Conservation (phyloP, 345 rosid genomes). For the Hibiscus syriacus region DNA sequence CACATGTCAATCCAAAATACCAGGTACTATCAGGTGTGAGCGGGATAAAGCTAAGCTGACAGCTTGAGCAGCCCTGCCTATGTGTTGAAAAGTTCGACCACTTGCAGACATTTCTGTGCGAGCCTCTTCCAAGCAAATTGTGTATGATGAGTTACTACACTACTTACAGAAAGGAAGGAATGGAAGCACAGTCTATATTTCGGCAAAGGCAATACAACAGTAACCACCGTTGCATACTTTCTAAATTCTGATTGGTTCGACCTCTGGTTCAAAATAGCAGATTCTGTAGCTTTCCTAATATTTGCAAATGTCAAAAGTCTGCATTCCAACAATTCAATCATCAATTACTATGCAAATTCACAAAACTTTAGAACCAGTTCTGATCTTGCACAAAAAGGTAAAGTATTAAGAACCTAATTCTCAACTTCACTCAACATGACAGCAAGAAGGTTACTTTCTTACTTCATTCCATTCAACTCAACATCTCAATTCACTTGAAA, state of each 20-base stretch:
- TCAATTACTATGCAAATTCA: too few relatives aligned
- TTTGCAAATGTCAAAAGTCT: conserved; percentile 47
- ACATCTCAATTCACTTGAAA: too few relatives aligned
- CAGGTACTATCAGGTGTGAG: conserved; percentile 51
- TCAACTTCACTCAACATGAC: too few relatives aligned
- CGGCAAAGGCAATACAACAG: conserved; percentile 32
- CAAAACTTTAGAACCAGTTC: too few relatives aligned
- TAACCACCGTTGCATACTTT: conserved; percentile 30
- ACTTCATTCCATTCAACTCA: too few relatives aligned
- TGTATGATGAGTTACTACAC: conserved; percentile 34
- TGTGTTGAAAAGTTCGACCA: conserved; percentile 23
- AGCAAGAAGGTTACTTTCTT: too few relatives aligned
- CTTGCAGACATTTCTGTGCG: conserved; percentile 26
- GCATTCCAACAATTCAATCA: conserved; percentile 17
- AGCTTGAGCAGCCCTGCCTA: conserved; percentile 66
- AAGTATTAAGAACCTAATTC: too few relatives aligned
- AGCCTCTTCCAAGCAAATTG: conserved; percentile 60
- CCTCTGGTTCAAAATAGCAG: conserved; percentile 23
- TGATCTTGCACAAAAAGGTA: too few relatives aligned
- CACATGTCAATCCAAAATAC: conserved; percentile 54
- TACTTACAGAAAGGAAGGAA: conserved; percentile 32
- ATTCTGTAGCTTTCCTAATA: conserved; percentile 28
- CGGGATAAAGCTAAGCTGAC: conserved; percentile 65
- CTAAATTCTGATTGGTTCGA: conserved; percentile 20
- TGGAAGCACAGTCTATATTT: conserved; percentile 30